Evolutionary conservation across 1,139 yeast species (phyloP).

Genomic region (Magnusiomyces sp.): DNA sequence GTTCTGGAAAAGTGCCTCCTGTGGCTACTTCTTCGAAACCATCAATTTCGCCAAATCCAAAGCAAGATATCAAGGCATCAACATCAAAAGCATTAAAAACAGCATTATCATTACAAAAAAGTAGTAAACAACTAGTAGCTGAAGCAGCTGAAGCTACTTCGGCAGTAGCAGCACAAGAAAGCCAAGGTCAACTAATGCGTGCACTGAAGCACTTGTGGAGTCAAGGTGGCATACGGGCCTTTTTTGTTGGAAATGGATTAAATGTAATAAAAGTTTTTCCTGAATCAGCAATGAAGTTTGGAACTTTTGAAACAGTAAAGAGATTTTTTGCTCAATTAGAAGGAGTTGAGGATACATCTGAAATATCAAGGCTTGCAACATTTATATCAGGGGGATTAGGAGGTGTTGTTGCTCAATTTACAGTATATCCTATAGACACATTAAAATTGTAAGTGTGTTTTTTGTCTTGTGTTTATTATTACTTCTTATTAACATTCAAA

Average conservation of each 20-base stretch:
- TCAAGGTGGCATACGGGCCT: conserved; percentile 80
- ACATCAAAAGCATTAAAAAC: conserved; percentile 11
- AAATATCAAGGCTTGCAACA: conserved; percentile 68
- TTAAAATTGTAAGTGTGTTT: conserved; percentile 47
- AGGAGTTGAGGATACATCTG: conserved; percentile 64
- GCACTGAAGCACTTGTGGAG: conserved; percentile 78
- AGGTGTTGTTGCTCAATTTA: conserved; percentile 85
- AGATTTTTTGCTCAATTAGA: conserved; percentile 65
- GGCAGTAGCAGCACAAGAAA: conserved; percentile 12
- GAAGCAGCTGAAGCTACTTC: conserved; percentile 15
- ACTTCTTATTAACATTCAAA: conserved; percentile 12
- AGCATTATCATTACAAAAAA: conserved; percentile 13
- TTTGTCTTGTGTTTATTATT: conserved; percentile 50
- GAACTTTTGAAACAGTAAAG: conserved; percentile 86
- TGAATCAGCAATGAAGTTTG: conserved; percentile 95
- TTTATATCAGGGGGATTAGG: conserved; percentile 94
- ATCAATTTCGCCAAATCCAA: too few relatives aligned
- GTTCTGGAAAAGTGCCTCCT: conserved; percentile 47
- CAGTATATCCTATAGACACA: conserved; percentile 95
- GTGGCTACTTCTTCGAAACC: conserved; percentile 29
- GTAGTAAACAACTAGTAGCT: conserved; percentile 6
- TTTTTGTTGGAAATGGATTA: conserved; percentile 91
- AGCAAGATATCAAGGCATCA: conserved; percentile 4
- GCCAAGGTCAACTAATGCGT: conserved; percentile 18
- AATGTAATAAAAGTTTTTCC: conserved; percentile 94